phyloP scores from a whole-genome alignment of 345 rosid species.

The Syzygium grande region DNA sequence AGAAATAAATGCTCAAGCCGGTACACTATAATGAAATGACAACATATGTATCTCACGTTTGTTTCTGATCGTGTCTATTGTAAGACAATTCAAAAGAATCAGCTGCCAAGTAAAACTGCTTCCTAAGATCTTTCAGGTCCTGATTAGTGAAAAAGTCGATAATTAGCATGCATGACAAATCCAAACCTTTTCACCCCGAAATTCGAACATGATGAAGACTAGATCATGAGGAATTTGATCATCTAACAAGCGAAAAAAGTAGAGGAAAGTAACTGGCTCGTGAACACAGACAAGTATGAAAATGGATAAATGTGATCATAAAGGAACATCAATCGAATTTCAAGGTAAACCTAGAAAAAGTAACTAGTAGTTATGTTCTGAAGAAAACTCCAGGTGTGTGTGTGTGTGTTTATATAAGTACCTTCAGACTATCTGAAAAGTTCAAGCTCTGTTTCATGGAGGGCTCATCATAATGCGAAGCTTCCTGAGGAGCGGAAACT shows the following conservation, averaged over 20 bases:
- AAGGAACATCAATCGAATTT: background rate
- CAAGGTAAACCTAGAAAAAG: background rate
- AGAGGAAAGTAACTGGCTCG: background rate
- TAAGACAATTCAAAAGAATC: constrained; percentile 71
- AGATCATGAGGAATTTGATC: background rate
- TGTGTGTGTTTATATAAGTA: background rate
- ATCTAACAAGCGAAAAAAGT: background rate
- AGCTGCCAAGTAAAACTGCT: constrained; percentile 81
- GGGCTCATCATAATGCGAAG: constrained; percentile 57
- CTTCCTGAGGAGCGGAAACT: constrained; percentile 26
- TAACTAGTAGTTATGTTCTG: background rate
- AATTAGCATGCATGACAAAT: background rate
- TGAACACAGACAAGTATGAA: background rate
- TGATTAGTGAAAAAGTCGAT: background rate
- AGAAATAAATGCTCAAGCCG: background rate
- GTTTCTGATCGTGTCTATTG: constrained; percentile 44
- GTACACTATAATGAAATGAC: background rate
- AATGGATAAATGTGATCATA: background rate
- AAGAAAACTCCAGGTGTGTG: background rate
- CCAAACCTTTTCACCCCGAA: background rate
- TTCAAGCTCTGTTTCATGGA: constrained; percentile 60
- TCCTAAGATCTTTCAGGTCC: constrained; percentile 69
- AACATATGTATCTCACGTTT: constrained; percentile 27
- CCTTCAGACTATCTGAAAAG: constrained; percentile 70
- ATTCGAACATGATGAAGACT: background rate